Percentiles rank a stretch among this genome's conserved stretches.
Conservation (phyloP, 2,329 filamentous ascomycete genomes). For the Cladorrhinum sp. region DNA sequence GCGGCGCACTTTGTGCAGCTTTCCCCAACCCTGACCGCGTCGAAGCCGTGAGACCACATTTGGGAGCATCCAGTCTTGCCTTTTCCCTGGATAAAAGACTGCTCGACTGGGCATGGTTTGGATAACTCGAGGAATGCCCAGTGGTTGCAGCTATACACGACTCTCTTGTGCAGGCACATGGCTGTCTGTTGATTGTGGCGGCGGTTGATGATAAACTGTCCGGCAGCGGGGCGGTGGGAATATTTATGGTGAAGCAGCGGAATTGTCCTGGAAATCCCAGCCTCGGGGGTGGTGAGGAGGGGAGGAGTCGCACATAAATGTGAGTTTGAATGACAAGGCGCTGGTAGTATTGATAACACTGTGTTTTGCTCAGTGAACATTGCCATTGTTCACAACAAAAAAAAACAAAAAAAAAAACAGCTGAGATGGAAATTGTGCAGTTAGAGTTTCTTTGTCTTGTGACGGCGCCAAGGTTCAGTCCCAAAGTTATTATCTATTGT, state of each 20-base stretch:
- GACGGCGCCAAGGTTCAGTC: neutral
- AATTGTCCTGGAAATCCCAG: neutral
- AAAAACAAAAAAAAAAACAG: neutral
- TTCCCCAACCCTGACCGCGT: conserved; percentile 17
- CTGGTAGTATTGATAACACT: neutral
- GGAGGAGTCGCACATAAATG: neutral
- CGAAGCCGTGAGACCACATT: conserved; percentile 20
- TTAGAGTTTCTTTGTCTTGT: neutral
- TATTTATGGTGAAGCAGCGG: neutral
- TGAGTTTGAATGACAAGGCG: neutral
- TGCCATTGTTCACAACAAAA: neutral
- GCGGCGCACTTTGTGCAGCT: conserved; percentile 20
- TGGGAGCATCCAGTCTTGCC: conserved; percentile 18
- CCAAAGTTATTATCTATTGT: neutral
- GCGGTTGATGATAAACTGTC: neutral
- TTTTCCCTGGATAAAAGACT: conserved; percentile 19
- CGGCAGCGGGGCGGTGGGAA: neutral
- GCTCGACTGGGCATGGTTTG: conserved; percentile 9
- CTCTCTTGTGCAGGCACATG: conserved; percentile 25
- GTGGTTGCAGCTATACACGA: conserved; percentile 23
- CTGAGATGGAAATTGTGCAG: neutral
- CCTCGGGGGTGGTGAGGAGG: neutral
- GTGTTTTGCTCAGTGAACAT: neutral
- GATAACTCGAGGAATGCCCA: conserved; percentile 6
- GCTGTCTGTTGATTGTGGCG: neutral